Evolutionary conservation across 805 yeast genomes (phyloP), one percentile per base, ranked within the genome.

Genomic region (Cyberlindnera xylosilytica): DNA sequence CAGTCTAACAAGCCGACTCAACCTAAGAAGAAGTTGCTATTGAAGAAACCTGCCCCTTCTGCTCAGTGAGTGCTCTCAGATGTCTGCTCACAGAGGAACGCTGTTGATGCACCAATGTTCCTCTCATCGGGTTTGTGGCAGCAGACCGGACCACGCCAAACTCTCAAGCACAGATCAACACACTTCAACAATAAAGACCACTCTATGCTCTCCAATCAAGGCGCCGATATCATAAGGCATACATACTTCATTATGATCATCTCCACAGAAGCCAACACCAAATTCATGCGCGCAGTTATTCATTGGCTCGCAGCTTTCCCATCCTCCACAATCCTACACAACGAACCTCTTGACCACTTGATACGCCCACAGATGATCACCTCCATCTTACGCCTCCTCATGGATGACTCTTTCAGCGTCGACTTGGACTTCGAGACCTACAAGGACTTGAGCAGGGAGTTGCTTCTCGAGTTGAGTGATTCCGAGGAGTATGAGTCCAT

Each of bases 301-400:
- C 49, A 45, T 34, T 48, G 52, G 52, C 43, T 48, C 12, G 17
- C 47, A 0, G 28, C 33, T 10, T 48, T 48, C 17, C 51, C 51
- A 10, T 28, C 38, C 17, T 41, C 46, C 23, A 31, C 38, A 2
- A 28, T 42, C 29, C 16, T 20, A 4, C 10, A 31, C 18, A 34
- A 47, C 40, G 46, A 41, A 13, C 51, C 53, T 11, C 43, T 41
- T 39, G 46, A 45, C 17, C 45, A 50, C 8, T 44, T 59, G 15
- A 40, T 39, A 24, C 57, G 60, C 1, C 53, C 58, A 3, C 28
- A 43, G 11, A 51, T 50, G 44, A 57, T 62, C 50, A 52, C 53
- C 26, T 41, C 53, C 27, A n/a, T 35, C 7, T 28, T 35, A 13
- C 26, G 28, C 9, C 26, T 37, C 20, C 24, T 44, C 4, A 36